Base-by-base conservation (phyloP, 345 rosid species). In the Acer negundo region DNA sequence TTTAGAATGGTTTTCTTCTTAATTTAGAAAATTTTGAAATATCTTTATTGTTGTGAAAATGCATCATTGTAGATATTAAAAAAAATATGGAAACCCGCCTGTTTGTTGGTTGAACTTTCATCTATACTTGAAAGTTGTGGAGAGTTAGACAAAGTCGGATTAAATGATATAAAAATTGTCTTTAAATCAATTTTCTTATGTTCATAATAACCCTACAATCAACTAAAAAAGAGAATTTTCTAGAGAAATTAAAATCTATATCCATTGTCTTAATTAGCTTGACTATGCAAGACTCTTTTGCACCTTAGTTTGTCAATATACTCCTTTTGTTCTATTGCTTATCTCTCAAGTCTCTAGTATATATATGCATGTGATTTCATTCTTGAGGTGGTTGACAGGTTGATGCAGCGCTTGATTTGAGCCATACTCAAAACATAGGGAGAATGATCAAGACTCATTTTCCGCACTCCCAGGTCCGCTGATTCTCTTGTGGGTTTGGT, bases 341-440 rank as follows among this genome's bases (percentile, higher is more conserved):
- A 0, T 42, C 59, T 10, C 0, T 17, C 28, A 6, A 17, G 7
- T 10, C 0, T 17, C 28, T 10, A 17, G 7, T 61, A 24, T 62
- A 40, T 19, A 35, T 63, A 74, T 74, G 72, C 72, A 76, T 58
- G 24, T 78, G 42, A 49, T 65, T 22, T 31, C 67, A 73, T 56
- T 59, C 24, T 64, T 35, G 67, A 8, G 20, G 62, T 58, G 20
- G 62, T 58, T 20, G 24, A 58, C 23, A 58, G 62, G 62, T 95
- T 76, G 98, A 90, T 86, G 98, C 98, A 47, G 98, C 98, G 77
- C 98, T 93, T 63, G 98, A 93, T 79, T 86, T 93, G 74, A 93
- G 98, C 81, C 98, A 95, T 87, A 95, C 98, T 0, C 97, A 95
- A 80, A 95, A 92, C 85, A 95, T 93, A 59, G 97, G 97, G 77